Conservation (phyloP, 371 early-diverging fungal species). For the Blakeslea trispora region DNA sequence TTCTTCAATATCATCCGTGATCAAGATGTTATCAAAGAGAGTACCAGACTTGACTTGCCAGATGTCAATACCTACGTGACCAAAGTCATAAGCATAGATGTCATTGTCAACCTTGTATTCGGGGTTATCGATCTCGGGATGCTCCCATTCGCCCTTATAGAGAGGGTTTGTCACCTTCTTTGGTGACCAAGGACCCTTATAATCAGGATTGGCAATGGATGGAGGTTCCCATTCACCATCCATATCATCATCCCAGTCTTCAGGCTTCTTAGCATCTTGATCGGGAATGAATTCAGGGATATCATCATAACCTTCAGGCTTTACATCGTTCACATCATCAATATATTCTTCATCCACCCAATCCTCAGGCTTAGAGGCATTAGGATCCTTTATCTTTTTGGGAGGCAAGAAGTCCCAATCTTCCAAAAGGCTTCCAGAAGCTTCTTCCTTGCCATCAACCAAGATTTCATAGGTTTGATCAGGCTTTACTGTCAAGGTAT, state of each 20-base stretch:
- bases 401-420: slow-evolving; percentile 90
- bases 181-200: slow-evolving; percentile 80
- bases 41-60: slow-evolving; percentile 96
- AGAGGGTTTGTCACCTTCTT: slow-evolving; percentile 90
- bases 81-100: slow-evolving; percentile 78
- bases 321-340: slow-evolving; percentile 80
- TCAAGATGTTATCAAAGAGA: slow-evolving; percentile 91
- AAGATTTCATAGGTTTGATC: slow-evolving; percentile 87
- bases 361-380: slow-evolving; percentile 90
- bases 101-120: slow-evolving; percentile 86
- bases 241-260: slow-evolving; percentile 90
- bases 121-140: slow-evolving; percentile 89
- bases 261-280: slow-evolving; percentile 87
- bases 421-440: slow-evolving; percentile 74
- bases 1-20: slow-evolving; percentile 72
- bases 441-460: slow-evolving; percentile 75
- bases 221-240: slow-evolving; percentile 93
- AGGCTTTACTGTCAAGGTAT: slow-evolving; percentile 89
- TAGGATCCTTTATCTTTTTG: slow-evolving; percentile 91
- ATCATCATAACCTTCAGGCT: slow-evolving; percentile 89
- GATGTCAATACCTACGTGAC: slow-evolving; percentile 90
- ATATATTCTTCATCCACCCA: slow-evolving; percentile 94
- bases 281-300: slow-evolving; percentile 82
- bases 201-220: slow-evolving; percentile 86
- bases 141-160: slow-evolving; percentile 96